phyloP scores from a whole-genome alignment of 2,329 filamentous ascomycete species.

The Seiridium unicorne region DNA sequence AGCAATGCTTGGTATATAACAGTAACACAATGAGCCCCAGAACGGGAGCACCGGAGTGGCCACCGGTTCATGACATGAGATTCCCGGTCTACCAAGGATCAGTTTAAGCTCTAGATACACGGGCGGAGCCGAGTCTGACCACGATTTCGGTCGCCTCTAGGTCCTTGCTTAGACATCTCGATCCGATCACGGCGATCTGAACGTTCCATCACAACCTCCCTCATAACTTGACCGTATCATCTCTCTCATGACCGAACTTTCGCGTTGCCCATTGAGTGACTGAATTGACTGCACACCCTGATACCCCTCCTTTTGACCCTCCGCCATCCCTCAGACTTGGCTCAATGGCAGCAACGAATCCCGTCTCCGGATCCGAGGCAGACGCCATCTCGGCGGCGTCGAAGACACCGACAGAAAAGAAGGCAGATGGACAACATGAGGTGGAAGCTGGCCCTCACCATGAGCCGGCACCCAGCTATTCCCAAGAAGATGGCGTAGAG shows the following conservation, averaged over 20 bases:
- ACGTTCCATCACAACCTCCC: background rate
- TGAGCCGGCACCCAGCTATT: conserved; percentile 9
- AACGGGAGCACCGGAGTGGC: background rate
- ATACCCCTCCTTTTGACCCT: too few species aligned
- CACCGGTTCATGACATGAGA: background rate
- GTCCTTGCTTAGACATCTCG: background rate
- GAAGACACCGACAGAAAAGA: background rate
- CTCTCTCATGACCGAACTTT: too few species aligned
- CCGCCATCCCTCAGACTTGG: too few species aligned
- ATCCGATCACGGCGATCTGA: conserved; percentile 1
- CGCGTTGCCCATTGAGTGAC: background rate
- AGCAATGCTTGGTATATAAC: background rate
- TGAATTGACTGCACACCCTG: background rate
- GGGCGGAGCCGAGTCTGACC: background rate
- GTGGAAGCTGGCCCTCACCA: background rate
- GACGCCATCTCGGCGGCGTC: background rate
- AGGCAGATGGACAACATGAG: background rate
- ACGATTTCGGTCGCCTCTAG: background rate
- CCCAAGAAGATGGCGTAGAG: conserved; percentile 12
- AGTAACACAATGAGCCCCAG: background rate
- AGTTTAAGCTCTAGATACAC: background rate
- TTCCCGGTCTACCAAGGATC: background rate
- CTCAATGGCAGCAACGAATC: background rate
- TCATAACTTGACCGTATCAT: background rate
- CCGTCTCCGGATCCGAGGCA: background rate